A percentile compares a stretch with the other conserved stretches of the same genome.
Evolutionary conservation across 2,329 filamentous ascomycete genomes (phyloP).

Genomic region (Paecilomyces niveus): DNA sequence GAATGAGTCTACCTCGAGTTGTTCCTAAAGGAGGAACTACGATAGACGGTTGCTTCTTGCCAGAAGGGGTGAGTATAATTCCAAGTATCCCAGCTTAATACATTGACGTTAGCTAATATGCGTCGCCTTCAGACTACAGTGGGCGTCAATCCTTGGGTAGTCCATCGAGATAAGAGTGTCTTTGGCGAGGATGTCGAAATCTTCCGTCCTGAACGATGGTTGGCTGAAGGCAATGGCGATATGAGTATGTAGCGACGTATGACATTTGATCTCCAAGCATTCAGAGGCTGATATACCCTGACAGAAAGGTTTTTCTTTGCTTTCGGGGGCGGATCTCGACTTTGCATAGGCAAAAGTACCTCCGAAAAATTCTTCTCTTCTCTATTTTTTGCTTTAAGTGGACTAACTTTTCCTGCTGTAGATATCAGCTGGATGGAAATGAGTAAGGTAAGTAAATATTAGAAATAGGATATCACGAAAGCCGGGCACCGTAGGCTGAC

Average conservation of each 20-base stretch:
- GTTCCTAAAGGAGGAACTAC: constrained; percentile 9
- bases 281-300: neutral
- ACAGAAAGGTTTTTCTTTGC: constrained; percentile 9
- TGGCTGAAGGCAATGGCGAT: neutral
- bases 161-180: constrained; percentile 4
- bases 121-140: neutral
- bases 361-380: no score
- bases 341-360: constrained; percentile 11
- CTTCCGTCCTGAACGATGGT: constrained; percentile 5
- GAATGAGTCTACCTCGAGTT: constrained; percentile 9
- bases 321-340: constrained; percentile 10
- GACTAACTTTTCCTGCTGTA: neutral
- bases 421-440: constrained; percentile 11
- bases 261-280: neutral
- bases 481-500: no score
- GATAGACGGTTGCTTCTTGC: constrained; percentile 8
- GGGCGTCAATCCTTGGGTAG: constrained; percentile 5
- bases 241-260: constrained; percentile 1
- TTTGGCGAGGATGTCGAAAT: constrained; percentile 6
- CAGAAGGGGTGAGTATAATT: constrained; percentile 8
- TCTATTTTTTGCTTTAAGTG: no score
- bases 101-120: neutral
- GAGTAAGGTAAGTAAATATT: constrained; percentile 5
- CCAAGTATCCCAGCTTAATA: neutral
- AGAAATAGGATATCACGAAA: no score